Evolutionary conservation across 139 green algal species (phyloP), one percentile per base, ranked within the genome.

Genomic region (Zygnema circumcarinatum): DNA sequence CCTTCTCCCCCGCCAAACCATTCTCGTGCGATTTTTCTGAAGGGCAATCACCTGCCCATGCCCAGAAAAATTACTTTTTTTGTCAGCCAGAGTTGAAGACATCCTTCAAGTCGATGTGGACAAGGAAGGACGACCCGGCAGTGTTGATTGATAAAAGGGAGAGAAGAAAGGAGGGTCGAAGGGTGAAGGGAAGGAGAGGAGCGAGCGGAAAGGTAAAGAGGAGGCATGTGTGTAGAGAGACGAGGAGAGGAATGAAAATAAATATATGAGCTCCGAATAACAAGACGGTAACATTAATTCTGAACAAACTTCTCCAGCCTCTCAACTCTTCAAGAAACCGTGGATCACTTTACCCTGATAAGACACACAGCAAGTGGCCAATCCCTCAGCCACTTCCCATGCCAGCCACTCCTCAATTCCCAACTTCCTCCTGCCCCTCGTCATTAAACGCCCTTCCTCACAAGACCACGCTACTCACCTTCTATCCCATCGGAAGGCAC

Each of bases 381-480:
- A 25, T 29, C 29, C 73, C n/a, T n/a, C n/a, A n/a, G n/a, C n/a
- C n/a, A n/a, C n/a, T n/a, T n/a, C n/a, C n/a, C n/a, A n/a, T n/a
- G n/a, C n/a, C n/a, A n/a, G n/a, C n/a, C n/a, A n/a, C n/a, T n/a
- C n/a, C n/a, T n/a, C n/a, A n/a, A n/a, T n/a, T n/a, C n/a, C n/a
- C n/a, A n/a, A n/a, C n/a, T n/a, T n/a, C n/a, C n/a, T n/a, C n/a
- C n/a, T n/a, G n/a, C n/a, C n/a, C n/a, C n/a, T n/a, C n/a, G n/a
- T n/a, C n/a, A n/a, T 80, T 25, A 78, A 80, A n/a, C 29, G 73
- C 73, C 73, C 73, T 80, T 25, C 52, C 22, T 16, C 41, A 84
- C 76, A 79, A 38, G 35, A 68, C 21, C 16, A 38, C 21, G 7
- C 62, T 42, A 38, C 79, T 83, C 52, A 86, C 79, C 82, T 83